phyloP scores from a whole-genome alignment of 352 stramenopile genomes.

The Globisporangium nagaii region DNA sequence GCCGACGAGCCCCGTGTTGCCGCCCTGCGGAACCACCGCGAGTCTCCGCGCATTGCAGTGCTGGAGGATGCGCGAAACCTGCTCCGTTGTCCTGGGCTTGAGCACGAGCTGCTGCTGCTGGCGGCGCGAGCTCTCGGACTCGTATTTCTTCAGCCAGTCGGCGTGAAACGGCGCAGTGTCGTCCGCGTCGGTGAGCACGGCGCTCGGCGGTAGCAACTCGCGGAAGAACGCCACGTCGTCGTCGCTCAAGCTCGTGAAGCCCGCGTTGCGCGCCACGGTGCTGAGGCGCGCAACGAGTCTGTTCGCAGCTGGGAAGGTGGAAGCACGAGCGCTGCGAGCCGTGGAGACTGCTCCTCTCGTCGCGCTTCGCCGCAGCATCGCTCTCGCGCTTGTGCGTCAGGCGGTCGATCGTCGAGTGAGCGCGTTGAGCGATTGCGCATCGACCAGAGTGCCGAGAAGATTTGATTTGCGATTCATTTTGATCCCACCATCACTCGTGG shows the following conservation, averaged over 20 bases:
- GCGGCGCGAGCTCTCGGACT: slow-evolving; percentile 25
- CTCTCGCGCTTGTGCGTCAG: not conserved
- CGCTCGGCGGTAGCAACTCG: slow-evolving; percentile 42
- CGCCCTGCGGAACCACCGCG: slow-evolving; percentile 92
- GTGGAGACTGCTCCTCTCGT: not conserved
- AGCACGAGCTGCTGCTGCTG: slow-evolving; percentile 73
- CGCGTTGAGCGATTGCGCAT: too few relatives aligned
- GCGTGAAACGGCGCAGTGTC: slow-evolving; percentile 62
- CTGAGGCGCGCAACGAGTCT: slow-evolving; percentile 5
- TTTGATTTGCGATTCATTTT: too few relatives aligned
- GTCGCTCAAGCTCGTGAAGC: slow-evolving; percentile 45
- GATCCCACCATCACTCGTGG: too few relatives aligned
- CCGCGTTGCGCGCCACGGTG: slow-evolving; percentile 27
- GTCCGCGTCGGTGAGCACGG: slow-evolving; percentile 59
- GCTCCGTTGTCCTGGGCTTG: slow-evolving; percentile 76
- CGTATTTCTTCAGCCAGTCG: slow-evolving; percentile 88
- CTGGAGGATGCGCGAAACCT: slow-evolving; percentile 86
- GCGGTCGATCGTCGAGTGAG: too few relatives aligned
- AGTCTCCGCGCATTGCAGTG: slow-evolving; percentile 91
- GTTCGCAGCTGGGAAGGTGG: too few relatives aligned
- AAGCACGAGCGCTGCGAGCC: not conserved
- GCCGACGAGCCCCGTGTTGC: slow-evolving; percentile 96
- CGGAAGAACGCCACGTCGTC: slow-evolving; percentile 65
- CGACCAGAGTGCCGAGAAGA: too few relatives aligned
- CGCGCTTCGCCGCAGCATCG: not conserved